phyloP scores from a whole-genome alignment of 192 early-diverging fungal species.

The Backusella circina region DNA sequence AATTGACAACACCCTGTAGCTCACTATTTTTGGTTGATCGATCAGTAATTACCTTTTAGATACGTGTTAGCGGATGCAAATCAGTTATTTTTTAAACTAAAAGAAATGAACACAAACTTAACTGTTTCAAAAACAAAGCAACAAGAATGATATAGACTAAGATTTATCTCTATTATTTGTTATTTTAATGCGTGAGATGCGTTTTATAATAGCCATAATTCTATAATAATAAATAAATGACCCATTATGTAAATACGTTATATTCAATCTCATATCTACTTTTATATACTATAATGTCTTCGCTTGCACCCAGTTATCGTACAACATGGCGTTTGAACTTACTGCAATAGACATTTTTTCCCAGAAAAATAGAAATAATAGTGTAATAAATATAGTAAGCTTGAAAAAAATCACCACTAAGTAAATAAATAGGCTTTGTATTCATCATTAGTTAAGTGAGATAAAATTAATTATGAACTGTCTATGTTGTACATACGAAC shows the following conservation, averaged over 20 bases:
- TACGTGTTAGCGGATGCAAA: background rate
- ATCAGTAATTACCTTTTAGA: background rate
- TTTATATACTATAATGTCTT: background rate
- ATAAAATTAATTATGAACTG: background rate
- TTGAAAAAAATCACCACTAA: background rate
- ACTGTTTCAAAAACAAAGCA: background rate
- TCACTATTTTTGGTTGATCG: background rate
- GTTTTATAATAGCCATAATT: background rate
- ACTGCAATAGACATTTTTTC: background rate
- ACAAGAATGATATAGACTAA: background rate
- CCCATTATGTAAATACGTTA: background rate
- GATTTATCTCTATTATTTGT: background rate
- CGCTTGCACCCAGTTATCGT: background rate
- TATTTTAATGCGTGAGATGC: background rate
- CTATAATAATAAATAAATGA: background rate
- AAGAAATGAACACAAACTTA: background rate
- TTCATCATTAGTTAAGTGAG: background rate
- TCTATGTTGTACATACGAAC: background rate
- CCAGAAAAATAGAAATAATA: background rate
- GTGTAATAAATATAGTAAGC: background rate
- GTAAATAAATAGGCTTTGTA: background rate
- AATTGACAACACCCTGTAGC: too few species aligned
- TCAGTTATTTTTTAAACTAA: background rate
- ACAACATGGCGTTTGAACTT: background rate
- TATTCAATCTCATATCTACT: background rate